Conservation (phyloP, 345 rosid species). For the Eucalyptus microcorys region DNA sequence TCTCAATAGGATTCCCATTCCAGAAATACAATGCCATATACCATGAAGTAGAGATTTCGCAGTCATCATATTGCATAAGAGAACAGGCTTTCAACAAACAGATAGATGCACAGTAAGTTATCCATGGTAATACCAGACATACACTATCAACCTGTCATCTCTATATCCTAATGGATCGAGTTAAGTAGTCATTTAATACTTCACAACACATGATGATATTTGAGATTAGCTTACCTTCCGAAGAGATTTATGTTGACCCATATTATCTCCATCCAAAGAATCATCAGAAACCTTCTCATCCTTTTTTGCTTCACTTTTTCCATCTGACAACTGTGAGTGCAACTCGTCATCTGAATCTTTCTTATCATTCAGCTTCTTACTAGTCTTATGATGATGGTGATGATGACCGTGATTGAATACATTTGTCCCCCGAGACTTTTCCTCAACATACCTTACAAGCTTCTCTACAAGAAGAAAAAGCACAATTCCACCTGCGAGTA, state of each 20-base stretch:
- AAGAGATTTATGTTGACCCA: conserved; percentile 18
- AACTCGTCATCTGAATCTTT: conserved; percentile 7
- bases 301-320: conserved; percentile 5
- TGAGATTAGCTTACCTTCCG: conserved; percentile 46
- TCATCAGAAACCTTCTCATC: conserved; percentile 20
- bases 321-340: conserved; percentile 14
- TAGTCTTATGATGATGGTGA: conserved; percentile 50
- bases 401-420: conserved; percentile 66
- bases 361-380: conserved; percentile 47
- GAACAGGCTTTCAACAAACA: neutral
- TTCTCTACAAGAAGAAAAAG: conserved; percentile 92
- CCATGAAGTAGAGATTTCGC: neutral
- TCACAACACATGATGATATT: neutral
- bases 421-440: conserved; percentile 40
- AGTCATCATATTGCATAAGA: neutral
- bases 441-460: conserved; percentile 84
- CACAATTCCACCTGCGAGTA: conserved; percentile 83
- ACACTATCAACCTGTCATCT: neutral
- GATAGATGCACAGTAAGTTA: neutral
- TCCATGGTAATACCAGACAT: neutral
- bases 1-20: neutral
- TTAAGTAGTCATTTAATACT: neutral
- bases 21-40: neutral
- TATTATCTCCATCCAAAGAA: conserved; percentile 18
- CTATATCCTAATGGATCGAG: neutral